phyloP scores from a whole-genome alignment of 1,139 yeast species.

The Saccharomyces hybrid region DNA sequence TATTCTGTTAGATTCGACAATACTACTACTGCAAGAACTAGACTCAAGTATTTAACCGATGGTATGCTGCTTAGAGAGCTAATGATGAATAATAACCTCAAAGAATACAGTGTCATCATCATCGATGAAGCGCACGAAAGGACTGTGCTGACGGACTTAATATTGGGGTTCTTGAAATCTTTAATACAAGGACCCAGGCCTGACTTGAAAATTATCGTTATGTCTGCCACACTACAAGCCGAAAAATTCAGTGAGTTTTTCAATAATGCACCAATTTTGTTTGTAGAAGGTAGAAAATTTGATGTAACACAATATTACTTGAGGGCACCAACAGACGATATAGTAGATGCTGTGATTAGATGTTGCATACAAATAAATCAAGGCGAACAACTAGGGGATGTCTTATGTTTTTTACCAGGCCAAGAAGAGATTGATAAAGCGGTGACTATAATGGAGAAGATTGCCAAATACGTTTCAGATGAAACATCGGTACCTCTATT shows the following conservation, averaged over 20 bases:
- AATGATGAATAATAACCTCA: slow-evolving; percentile 62
- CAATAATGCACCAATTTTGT: slow-evolving; percentile 67
- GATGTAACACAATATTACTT: slow-evolving; percentile 72
- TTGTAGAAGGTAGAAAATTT: slow-evolving; percentile 82
- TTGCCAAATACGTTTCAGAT: slow-evolving; percentile 37
- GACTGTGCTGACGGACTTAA: slow-evolving; percentile 81
- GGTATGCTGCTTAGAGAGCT: slow-evolving; percentile 94
- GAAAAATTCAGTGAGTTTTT: slow-evolving; percentile 78
- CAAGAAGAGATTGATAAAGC: slow-evolving; percentile 95
- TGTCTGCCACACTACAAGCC: slow-evolving; percentile 97
- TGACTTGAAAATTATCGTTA: slow-evolving; percentile 47
- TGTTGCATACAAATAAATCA: slow-evolving; percentile 71
- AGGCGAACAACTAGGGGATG: slow-evolving; percentile 79
- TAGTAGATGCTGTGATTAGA: slow-evolving; percentile 71
- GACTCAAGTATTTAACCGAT: slow-evolving; percentile 81
- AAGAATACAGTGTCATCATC: slow-evolving; percentile 66
- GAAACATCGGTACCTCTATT: slow-evolving; percentile 58
- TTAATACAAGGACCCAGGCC: slow-evolving; percentile 45
- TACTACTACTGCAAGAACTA: slow-evolving; percentile 46
- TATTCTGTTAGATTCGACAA: slow-evolving; percentile 85
- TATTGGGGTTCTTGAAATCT: slow-evolving; percentile 78
- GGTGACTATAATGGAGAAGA: slow-evolving; percentile 50
- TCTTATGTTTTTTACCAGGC: slow-evolving; percentile 85
- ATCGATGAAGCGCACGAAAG: slow-evolving; percentile 98
- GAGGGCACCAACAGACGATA: slow-evolving; percentile 58